Percentiles rank a stretch among this genome's conserved stretches.
phyloP scores from a whole-genome alignment of 768 basidiomycete genomes.

The Termitomyces eurrhizus region DNA sequence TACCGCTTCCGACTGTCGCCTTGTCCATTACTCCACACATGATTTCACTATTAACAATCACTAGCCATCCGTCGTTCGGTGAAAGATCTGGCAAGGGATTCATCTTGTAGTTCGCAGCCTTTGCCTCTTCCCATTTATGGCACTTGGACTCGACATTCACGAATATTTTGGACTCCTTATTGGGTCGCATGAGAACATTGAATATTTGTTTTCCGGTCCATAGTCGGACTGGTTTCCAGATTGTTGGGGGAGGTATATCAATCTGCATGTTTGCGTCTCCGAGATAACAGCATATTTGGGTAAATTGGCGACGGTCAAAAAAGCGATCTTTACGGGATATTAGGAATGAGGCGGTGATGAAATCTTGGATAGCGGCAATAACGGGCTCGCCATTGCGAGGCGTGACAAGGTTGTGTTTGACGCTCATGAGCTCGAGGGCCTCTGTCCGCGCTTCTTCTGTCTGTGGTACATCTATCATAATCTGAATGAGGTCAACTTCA shows the following conservation, averaged over 20 bases:
- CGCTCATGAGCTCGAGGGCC: conserved; percentile 94
- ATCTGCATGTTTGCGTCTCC: conserved; percentile 89
- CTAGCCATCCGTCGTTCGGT: conserved; percentile 97
- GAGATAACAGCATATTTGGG: conserved; percentile 94
- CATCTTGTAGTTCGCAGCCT: conserved; percentile 59
- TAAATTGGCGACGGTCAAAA: conserved; percentile 91
- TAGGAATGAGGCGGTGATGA: conserved; percentile 97
- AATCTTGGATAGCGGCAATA: conserved; percentile 99
- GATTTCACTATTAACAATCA: conserved; percentile 95
- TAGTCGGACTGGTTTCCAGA: conserved; percentile 86
- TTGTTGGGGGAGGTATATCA: conserved; percentile 92
- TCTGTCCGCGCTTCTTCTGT: conserved; percentile 98
- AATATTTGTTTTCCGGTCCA: conserved; percentile 99
- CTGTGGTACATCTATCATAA: conserved; percentile 83
- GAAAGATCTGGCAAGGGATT: conserved; percentile 77
- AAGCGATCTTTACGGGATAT: conserved; percentile 91
- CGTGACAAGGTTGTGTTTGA: conserved; percentile 95
- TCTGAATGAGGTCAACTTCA: conserved; percentile 4
- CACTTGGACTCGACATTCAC: conserved; percentile 98
- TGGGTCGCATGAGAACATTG: conserved; percentile 94
- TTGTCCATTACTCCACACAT: conserved; percentile 99
- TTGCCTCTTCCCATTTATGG: conserved; percentile 80
- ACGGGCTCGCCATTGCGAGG: conserved; percentile 98
- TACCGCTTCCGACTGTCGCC: conserved; percentile 94
- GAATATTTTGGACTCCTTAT: conserved; percentile 71